Evolutionary conservation across 2,329 filamentous ascomycete genomes (phyloP).

Genomic region (Exserohilum turcica): DNA sequence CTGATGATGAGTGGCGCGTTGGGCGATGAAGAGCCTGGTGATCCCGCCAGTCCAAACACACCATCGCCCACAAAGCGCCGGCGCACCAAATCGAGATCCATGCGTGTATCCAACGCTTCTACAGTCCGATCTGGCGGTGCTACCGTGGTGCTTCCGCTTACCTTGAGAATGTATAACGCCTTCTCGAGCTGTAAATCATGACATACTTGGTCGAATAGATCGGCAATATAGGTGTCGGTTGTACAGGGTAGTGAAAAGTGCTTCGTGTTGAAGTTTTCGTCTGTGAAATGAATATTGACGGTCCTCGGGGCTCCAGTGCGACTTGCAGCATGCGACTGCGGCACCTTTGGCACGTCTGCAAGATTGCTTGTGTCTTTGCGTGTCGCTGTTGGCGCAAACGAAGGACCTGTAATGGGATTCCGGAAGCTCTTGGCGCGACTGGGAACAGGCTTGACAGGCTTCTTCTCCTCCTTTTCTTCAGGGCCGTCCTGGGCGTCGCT

Average conservation of each 20-base stretch:
- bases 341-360: constrained; percentile 51
- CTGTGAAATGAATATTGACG: constrained; percentile 73
- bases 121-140: constrained; percentile 79
- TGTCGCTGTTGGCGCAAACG: constrained; percentile 53
- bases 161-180: constrained; percentile 76
- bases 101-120: constrained; percentile 74
- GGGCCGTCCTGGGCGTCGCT: constrained; percentile 11
- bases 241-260: constrained; percentile 76
- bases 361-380: constrained; percentile 53
- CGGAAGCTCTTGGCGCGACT: constrained; percentile 51
- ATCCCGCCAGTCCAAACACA: constrained; percentile 69
- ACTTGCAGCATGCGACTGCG: constrained; percentile 53
- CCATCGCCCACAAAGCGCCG: constrained; percentile 77
- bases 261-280: constrained; percentile 70
- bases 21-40: constrained; percentile 71
- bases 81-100: constrained; percentile 75
- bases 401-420: constrained; percentile 58
- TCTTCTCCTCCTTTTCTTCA: constrained; percentile 27
- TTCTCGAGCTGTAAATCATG: constrained; percentile 79
- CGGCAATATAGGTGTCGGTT: constrained; percentile 81
- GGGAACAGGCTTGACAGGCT: constrained; percentile 37
- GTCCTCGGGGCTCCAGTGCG: constrained; percentile 73
- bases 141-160: constrained; percentile 74
- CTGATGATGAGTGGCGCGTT: constrained; percentile 66
- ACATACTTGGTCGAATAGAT: constrained; percentile 79